These are phyloP conservation scores for Mucor velutinosus DNA, from an alignment of 371 early-diverging fungal genomes.

Conservation along the genomic window DNA sequence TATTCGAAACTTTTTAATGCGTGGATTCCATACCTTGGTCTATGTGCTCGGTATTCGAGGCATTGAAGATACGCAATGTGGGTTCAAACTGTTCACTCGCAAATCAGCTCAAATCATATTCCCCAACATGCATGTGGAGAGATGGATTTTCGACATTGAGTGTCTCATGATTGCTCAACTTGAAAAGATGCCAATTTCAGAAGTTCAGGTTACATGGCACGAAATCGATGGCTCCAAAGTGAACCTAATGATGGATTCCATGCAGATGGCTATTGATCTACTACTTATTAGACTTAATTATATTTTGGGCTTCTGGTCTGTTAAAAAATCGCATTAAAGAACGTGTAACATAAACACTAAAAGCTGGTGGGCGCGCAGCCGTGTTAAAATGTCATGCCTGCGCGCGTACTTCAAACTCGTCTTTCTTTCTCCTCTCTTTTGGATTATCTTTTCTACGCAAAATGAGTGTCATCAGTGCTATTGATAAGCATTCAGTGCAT, in stretches of 20 bases:
- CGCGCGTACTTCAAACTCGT: background rate
- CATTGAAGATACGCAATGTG: conserved; percentile 95
- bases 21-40: conserved; percentile 87
- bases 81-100: conserved; percentile 92
- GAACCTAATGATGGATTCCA: conserved; percentile 81
- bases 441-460: background rate
- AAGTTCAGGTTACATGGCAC: conserved; percentile 94
- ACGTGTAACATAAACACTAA: background rate
- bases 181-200: conserved; percentile 75
- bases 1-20: conserved; percentile 90
- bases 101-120: conserved; percentile 78
- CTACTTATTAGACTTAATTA: conserved; percentile 87
- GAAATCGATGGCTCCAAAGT: conserved; percentile 96
- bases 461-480: conserved; percentile 32
- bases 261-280: conserved; percentile 90
- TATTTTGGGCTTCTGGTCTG: conserved; percentile 80
- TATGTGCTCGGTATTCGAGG: conserved; percentile 80
- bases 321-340: conserved; percentile 7
- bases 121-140: conserved; percentile 89
- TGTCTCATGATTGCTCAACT: conserved; percentile 78
- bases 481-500: conserved; percentile 57
- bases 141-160: conserved; percentile 98
- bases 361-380: background rate
- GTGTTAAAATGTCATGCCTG: background rate
- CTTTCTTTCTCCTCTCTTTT: background rate